A percentile compares a stretch with the other conserved stretches of the same genome.
These are phyloP conservation scores for Aureococcus anophagefferens DNA, from an alignment of 108 stramenopile species.

Conservation along the genomic window DNA sequence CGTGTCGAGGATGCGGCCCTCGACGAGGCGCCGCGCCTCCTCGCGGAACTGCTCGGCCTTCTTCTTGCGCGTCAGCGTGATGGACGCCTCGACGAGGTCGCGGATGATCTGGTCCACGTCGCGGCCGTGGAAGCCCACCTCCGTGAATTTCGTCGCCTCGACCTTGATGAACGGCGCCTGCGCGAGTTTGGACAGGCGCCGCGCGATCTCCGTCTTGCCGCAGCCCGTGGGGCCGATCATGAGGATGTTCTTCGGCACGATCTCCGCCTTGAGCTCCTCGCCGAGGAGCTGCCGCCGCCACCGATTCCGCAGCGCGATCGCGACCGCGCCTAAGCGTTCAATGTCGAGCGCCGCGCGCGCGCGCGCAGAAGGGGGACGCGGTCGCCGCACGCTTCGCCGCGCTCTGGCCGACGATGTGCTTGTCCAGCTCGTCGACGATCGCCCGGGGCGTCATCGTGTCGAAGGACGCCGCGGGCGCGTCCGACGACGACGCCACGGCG, in stretches of 20 bases:
- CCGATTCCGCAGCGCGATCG: slow-evolving; percentile 95
- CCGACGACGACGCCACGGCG: too few relatives aligned
- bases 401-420: slow-evolving; percentile 84
- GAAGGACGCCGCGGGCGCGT: too few relatives aligned
- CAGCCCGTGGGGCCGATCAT: slow-evolving; percentile 99
- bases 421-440: slow-evolving; percentile 70
- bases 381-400: slow-evolving; percentile 96
- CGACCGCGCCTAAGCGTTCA: too few relatives aligned
- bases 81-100: slow-evolving; percentile 91
- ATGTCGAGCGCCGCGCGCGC: too few relatives aligned
- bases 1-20: slow-evolving; percentile 77
- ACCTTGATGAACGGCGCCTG: slow-evolving; percentile 99
- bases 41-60: slow-evolving; percentile 61
- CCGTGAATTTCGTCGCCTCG: slow-evolving; percentile 99
- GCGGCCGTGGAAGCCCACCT: slow-evolving; percentile 97
- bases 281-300: slow-evolving; percentile 88
- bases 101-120: slow-evolving; percentile 98
- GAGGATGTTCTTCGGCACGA: slow-evolving; percentile 96
- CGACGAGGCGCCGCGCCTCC: slow-evolving; percentile 63
- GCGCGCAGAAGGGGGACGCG: too few relatives aligned
- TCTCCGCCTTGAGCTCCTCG: slow-evolving; percentile 73
- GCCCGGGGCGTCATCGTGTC: slow-evolving; percentile 52
- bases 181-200: slow-evolving; percentile 87
- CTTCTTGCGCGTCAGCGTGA: slow-evolving; percentile 75
- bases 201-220: slow-evolving; percentile 97